Evolutionary conservation across 495 filamentous ascomycete genomes (phyloP), one percentile per base, ranked within the genome.

Genomic region (Evernia prunastri): DNA sequence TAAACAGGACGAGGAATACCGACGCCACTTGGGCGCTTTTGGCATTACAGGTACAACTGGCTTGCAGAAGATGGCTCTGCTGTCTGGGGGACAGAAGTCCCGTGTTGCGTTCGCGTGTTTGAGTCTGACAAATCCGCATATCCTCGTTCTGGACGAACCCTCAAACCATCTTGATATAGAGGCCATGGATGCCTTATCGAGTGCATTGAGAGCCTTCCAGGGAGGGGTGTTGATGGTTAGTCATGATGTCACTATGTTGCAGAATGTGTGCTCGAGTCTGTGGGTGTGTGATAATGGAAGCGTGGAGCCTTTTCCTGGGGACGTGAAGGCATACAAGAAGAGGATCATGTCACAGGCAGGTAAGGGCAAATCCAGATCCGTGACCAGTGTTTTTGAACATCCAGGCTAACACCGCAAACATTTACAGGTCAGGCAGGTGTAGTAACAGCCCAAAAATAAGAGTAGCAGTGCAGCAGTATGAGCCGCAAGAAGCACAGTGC

Each of bases 141-240:
- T 99, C 67, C 79, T 99, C 31, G 95, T 99, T 58, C 89, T 99
- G 51, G 94, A 99, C 81, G 94, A 99, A 72, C 94, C 94, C 71
- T 94, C 89, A 60, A 99, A 99, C 78, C 94, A 99, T 70, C 78
- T 99, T 71, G 94, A 99, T 84, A 97, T 99, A 70, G 94, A 99
- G 74, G 94, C 95, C 63, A 99, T 99, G 94, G 94, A 99, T 77
- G 94, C 95, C 15, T 76, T 99, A 20, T 84, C 88, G 1, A 83
- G 86, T 45, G 94, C 95, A 31, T 81, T 99, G 57, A 81, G 84
- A 68, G 83, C 86, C 64, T 99, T 97, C 75, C 82, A 95, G 76
- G 94, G 94, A 51, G 94, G 94, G 67, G 92, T 97, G 66, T 79
- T 99, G 60, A 97, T 99, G 92, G 94, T 99, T 47, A 94, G 89